phyloP scores from a whole-genome alignment of 306 rosid species.

The Carpinus viminea region DNA sequence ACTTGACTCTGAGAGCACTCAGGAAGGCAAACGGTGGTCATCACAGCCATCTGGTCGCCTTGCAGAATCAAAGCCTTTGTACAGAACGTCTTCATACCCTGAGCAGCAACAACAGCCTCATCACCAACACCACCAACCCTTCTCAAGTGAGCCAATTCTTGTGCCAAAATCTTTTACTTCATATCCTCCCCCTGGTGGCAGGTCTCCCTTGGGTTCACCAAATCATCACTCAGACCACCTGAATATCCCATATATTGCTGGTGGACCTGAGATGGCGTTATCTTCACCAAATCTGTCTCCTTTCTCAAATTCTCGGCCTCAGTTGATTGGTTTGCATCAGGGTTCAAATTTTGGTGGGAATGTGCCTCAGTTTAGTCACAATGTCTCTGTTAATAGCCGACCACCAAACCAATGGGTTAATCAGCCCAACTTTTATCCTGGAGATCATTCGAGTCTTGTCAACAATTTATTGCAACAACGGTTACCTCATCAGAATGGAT shows the following conservation, averaged over 20 bases:
- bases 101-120: slow-evolving; percentile 79
- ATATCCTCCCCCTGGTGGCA: slow-evolving; percentile 53
- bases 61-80: slow-evolving; percentile 57
- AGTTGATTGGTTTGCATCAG: slow-evolving; percentile 46
- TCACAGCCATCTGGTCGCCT: slow-evolving; percentile 64
- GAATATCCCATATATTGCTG: slow-evolving; percentile 50
- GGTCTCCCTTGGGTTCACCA: slow-evolving; percentile 56
- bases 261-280: slow-evolving; percentile 50
- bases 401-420: slow-evolving; percentile 54
- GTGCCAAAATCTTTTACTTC: slow-evolving; percentile 64
- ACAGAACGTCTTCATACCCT: slow-evolving; percentile 87
- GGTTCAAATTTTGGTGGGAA: slow-evolving; percentile 59
- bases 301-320: slow-evolving; percentile 50
- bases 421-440: slow-evolving; percentile 49
- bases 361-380: slow-evolving; percentile 45
- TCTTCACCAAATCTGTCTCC: slow-evolving; percentile 53
- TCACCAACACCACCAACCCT: slow-evolving; percentile 50
- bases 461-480: slow-evolving; percentile 60
- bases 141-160: slow-evolving; percentile 62
- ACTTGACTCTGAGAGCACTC: slow-evolving; percentile 42
- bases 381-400: slow-evolving; percentile 45
- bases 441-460: slow-evolving; percentile 48
- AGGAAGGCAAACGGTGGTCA: slow-evolving; percentile 65
- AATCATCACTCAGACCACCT: slow-evolving; percentile 50
- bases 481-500: slow-evolving; percentile 55